Conservation (phyloP, 495 filamentous ascomycete genomes). For the Aspergillus diversus region DNA sequence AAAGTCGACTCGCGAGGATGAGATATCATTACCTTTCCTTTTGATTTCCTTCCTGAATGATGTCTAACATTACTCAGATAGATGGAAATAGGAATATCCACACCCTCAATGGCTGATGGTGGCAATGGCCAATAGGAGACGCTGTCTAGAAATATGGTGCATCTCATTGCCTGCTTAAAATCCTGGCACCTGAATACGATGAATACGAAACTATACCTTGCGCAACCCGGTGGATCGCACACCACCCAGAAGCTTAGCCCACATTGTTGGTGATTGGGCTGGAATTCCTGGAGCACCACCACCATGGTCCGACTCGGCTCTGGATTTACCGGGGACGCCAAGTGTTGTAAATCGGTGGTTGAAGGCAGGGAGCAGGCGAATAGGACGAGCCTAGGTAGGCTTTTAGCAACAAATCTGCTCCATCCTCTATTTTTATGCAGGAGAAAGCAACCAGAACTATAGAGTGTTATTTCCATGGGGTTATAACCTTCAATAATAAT, state of each 20-base stretch:
- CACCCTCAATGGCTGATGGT: neutral
- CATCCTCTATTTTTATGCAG: neutral
- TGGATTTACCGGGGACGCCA: neutral
- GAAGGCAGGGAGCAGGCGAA: neutral
- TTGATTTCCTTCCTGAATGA: too few species aligned
- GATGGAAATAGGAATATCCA: too few species aligned
- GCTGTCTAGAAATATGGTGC: neutral
- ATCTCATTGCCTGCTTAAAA: neutral
- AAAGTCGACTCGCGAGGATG: too few species aligned
- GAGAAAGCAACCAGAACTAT: neutral
- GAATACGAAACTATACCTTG: neutral
- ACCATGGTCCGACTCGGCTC: conserved; percentile 18
- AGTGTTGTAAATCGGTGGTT: neutral
- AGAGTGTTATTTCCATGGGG: neutral
- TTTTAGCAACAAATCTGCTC: too few species aligned
- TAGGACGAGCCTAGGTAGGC: too few species aligned
- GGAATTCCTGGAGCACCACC: neutral
- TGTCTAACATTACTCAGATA: too few species aligned
- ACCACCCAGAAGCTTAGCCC: neutral
- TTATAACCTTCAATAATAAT: neutral
- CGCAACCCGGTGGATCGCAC: neutral
- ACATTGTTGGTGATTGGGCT: neutral
- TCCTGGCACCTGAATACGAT: neutral
- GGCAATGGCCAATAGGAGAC: neutral
- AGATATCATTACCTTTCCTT: too few species aligned